Evolutionary conservation across 2,329 filamentous ascomycete genomes (phyloP), one percentile per base, ranked within the genome.

Genomic region (Cladosporium phlei): DNA sequence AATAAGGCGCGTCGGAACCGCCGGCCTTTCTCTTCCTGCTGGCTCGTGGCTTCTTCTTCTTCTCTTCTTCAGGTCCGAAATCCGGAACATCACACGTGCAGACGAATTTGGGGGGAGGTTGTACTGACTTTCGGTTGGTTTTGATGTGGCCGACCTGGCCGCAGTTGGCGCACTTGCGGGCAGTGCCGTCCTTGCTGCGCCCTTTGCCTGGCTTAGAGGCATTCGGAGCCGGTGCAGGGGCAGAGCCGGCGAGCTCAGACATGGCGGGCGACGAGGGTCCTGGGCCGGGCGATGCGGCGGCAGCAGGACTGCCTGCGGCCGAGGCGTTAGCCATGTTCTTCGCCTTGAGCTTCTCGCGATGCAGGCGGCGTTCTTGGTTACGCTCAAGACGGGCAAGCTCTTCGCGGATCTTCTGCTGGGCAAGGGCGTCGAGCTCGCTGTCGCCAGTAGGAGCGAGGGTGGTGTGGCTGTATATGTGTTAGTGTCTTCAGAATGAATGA

Each of bases 131-230:
- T 73, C 96, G 95, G 75, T 97, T 97, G 38, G 91, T 97, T 70
- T 96, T 96, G 75, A 98, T 98, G 63, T 98, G 93, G 24, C 93
- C 93, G 46, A 95, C 86, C 66, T 93, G 86, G 40, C 93, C 93
- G 70, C 93, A 98, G 68, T 96, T 97, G 56, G 93, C 93, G 70
- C 93, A 98, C 72, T 97, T 97, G 59, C 94, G 79, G 47, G 77
- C 75, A 9, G 80, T 83, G 34, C 72, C 74, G 25, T 85, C 85
- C 47, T 88, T 94, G 51, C 83, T 60, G 16, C 61, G 56, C 24
- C 65, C 64, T 43, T 71, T 71, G 34, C 63, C 64, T 55, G 38
- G 37, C 50, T 40, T 59, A 47, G 38, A 52, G 46, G 49, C 49
- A 51, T 38, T 48, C 28, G 34, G 51, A 39, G 37, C 48, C 46